Evolutionary conservation across 2,329 filamentous ascomycete genomes (phyloP).

Genomic region (Fusarium virguliforme): DNA sequence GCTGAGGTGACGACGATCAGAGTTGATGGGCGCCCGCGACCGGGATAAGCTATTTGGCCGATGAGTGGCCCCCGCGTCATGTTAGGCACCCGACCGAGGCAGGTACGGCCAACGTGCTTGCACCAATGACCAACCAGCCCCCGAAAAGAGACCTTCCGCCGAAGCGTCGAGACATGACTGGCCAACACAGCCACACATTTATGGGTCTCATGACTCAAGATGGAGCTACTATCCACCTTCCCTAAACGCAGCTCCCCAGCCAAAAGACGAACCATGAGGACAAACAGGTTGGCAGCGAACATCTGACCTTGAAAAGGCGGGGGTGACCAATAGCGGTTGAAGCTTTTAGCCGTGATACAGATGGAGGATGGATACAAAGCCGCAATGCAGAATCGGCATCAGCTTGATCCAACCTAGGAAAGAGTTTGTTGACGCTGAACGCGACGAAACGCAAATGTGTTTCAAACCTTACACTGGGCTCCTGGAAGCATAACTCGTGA

Average conservation of each 20-base stretch:
- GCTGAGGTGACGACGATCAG: conserved; percentile 36
- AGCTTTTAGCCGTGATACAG: not conserved
- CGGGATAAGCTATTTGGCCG: conserved; percentile 49
- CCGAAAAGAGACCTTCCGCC: not conserved
- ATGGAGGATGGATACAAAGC: not conserved
- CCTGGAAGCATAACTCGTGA: conserved; percentile 11
- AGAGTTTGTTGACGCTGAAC: not conserved
- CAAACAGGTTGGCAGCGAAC: conserved; percentile 9
- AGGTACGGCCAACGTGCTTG: conserved; percentile 38
- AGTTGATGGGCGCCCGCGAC: conserved; percentile 39
- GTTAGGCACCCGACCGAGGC: conserved; percentile 43
- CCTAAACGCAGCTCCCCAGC: conserved; percentile 15
- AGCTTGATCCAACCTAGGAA: not conserved
- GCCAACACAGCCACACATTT: conserved; percentile 36
- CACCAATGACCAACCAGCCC: conserved; percentile 10
- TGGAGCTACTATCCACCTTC: conserved; percentile 26
- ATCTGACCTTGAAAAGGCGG: conserved; percentile 25
- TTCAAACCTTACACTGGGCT: not conserved
- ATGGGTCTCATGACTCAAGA: conserved; percentile 37
- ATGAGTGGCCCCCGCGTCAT: conserved; percentile 49
- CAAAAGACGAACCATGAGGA: conserved; percentile 31
- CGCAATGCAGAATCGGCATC: not conserved
- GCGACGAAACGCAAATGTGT: conserved; percentile 20
- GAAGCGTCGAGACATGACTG: conserved; percentile 22
- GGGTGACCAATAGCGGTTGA: conserved; percentile 27